Evolutionary conservation across 2,329 filamentous ascomycete species (phyloP).

Genomic region (Xylaria sp.): DNA sequence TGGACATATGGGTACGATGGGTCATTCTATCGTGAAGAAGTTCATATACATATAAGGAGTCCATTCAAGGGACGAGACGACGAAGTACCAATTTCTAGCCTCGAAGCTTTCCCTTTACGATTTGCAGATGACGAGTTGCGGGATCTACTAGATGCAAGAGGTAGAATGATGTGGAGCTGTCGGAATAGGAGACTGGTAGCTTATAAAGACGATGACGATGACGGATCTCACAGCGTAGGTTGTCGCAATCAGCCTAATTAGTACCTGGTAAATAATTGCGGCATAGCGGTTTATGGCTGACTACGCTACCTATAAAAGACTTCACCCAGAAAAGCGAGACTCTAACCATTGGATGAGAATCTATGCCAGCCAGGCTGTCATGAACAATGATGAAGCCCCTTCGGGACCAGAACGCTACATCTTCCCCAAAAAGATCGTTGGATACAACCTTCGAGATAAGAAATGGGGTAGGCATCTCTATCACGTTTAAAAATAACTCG

Average conservation of each 20-base stretch:
- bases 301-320: conserved; percentile 12
- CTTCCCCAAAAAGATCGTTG: conserved; percentile 11
- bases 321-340: conserved; percentile 1
- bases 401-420: conserved; percentile 11
- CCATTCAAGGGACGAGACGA: not conserved
- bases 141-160: not conserved
- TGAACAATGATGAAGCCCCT: conserved; percentile 6
- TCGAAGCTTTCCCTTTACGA: not conserved
- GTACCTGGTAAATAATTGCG: not conserved
- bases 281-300: conserved; percentile 18
- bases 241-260: not conserved
- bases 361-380: not conserved
- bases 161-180: conserved; percentile 5
- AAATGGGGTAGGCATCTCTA: conserved; percentile 18
- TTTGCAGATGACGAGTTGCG: not conserved
- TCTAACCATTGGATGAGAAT: not conserved
- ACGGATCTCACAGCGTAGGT: not conserved
- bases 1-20: too few species aligned
- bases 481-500: not conserved
- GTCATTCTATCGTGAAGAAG: too few species aligned
- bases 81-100: conserved; percentile 5
- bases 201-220: conserved; percentile 3
- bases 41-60: too few species aligned
- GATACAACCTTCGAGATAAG: conserved; percentile 16
- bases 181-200: conserved; percentile 5